Evolutionary conservation across 768 basidiomycete genomes (phyloP), one percentile per base, ranked within the genome.

Genomic region (Boletus coccyginus): DNA sequence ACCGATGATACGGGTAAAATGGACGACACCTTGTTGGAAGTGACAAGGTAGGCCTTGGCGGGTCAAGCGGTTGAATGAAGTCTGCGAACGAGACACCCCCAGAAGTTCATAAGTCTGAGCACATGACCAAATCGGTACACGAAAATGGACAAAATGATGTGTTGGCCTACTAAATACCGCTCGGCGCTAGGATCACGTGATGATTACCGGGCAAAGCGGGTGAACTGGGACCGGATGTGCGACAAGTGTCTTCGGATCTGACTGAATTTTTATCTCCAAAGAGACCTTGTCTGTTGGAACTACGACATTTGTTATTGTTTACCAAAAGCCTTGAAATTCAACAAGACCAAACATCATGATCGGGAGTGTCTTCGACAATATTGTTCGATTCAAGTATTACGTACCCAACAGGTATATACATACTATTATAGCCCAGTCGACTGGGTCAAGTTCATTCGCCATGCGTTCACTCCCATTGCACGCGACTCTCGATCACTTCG

Each of bases 11-110:
- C 5, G 27, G 29, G 50, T 46, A 17, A 19, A 50, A 50, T 31
- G 14, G 13, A 64, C 62, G 10, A 47, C 52, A 66, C 65, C 62
- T 66, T 58, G 14, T 45, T 41, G 21, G 7, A 19, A 33, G 16
- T 40, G 33, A 53, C 40, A 21, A 38, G 19, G 27, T 27, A 27
- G 19, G 13, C 24, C n/a, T 50, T 17, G 38, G 32, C 29, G 9
- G 38, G 24, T 49, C 55, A n/a, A 49, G 19, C 31, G 46, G 40
- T 52, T 33, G n/a, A 32, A n/a, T 27, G 7, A 13, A 27, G 44
- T 9, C 43, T 51, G 48, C 31, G 14, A 43, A n/a, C 19, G 17
- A 7, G 36, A 52, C 27, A 27, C 52, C 14, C 50, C 60, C 40
- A 21, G 7, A 29, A 16, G 42, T 27, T 55, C 46, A 62, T 52